Evolutionary conservation across 139 green algal species (phyloP), one percentile per base, ranked within the genome.

Genomic region (Pseudopediastrum boryanum): DNA sequence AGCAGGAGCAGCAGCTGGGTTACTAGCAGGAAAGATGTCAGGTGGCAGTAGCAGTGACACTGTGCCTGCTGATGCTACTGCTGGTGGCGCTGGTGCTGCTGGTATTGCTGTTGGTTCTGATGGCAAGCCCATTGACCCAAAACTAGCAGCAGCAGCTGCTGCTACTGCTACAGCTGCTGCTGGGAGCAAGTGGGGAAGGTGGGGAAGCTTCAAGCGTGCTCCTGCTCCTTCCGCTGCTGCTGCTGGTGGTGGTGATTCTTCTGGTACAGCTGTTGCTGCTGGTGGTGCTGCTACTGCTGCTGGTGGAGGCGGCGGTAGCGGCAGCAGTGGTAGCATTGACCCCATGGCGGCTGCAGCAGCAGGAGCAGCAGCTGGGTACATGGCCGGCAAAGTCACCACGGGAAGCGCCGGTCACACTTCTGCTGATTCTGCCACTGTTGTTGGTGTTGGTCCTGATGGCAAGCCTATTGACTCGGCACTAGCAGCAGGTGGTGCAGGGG

Each of bases 201-300:
- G 9, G 27, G 12, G 2, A 29, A 21, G 54, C 16, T 6, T 66
- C 31, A 58, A 58, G 48, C 19, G 31, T 66, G 58, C n/a, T 66
- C 31, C 54, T 23, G 54, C 12, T 39, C 31, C 12, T 41, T 10
- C 58, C 38, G 58, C 58, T 39, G 58, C 19, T 41, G 4, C 7
- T 31, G 12, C 7, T 63, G 54, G 54, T 63, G 2, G 54, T 63
- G 12, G 6, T 63, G 12, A 12, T 63, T 27, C 54, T 63, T n/a
- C 54, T 38, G 1, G 54, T 63, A 31, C 7, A 4, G 54, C 33
- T n/a, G n/a, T 42, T 66, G 58, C 58, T 66, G 58, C 58, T 66
- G 58, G 31, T 66, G 58, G 8, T n/a, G 58, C 58, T 66, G 54
- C 54, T 10, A 33, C 54, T 64, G n/a, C n/a, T n/a, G n/a, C n/a